Conservation (phyloP, 2,329 filamentous ascomycete species). For the Phialophora verrucosa region DNA sequence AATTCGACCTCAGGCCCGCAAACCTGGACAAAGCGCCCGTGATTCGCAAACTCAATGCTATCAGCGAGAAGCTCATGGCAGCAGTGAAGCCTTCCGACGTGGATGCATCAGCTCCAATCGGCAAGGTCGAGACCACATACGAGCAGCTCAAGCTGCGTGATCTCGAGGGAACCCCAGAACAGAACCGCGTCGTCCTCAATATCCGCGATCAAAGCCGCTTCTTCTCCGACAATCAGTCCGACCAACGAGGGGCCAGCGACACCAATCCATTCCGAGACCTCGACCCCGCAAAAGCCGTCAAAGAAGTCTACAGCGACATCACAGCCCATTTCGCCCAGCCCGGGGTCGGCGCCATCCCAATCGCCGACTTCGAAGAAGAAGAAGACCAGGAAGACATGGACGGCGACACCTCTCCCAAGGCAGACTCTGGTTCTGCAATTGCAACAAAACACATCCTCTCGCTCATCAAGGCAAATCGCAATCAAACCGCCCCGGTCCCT, state of each 20-base stretch:
- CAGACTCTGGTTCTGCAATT: slow-evolving; percentile 71
- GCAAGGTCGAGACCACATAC: slow-evolving; percentile 74
- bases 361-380: slow-evolving; percentile 32
- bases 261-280: slow-evolving; percentile 33
- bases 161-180: slow-evolving; percentile 73
- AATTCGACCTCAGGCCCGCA: slow-evolving; percentile 84
- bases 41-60: slow-evolving; percentile 82
- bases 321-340: slow-evolving; percentile 32
- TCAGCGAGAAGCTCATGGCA: slow-evolving; percentile 92
- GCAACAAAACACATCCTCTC: slow-evolving; percentile 62
- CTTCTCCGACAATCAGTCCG: slow-evolving; percentile 62
- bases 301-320: slow-evolving; percentile 33
- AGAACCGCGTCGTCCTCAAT: slow-evolving; percentile 80
- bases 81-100: slow-evolving; percentile 80
- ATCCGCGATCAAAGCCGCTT: slow-evolving; percentile 87
- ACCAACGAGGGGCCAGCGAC: slow-evolving; percentile 49
- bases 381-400: slow-evolving; percentile 43
- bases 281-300: slow-evolving; percentile 36
- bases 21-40: slow-evolving; percentile 81
- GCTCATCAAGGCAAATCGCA: slow-evolving; percentile 64
- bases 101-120: slow-evolving; percentile 68
- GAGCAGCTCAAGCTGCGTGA: slow-evolving; percentile 78
- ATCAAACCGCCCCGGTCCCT: slow-evolving; percentile 48
- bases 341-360: slow-evolving; percentile 35
- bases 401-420: slow-evolving; percentile 55